These are phyloP conservation scores for Glaciozyma martinii DNA, from an alignment of 768 basidiomycete genomes.

Conservation along the genomic window DNA sequence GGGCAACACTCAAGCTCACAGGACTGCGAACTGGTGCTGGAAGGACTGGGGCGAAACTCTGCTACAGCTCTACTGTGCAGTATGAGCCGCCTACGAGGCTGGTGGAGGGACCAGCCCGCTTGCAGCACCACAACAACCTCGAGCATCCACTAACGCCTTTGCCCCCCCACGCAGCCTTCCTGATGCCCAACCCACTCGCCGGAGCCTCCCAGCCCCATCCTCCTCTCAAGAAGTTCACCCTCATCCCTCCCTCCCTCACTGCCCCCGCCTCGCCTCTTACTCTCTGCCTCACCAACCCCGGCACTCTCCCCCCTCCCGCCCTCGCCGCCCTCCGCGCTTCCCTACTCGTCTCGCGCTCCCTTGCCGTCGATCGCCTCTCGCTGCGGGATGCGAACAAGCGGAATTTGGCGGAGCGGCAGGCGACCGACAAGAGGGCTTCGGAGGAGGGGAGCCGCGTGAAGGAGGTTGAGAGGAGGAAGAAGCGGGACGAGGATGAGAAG, in stretches of 20 bases:
- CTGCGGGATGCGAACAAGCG: conserved; percentile 9
- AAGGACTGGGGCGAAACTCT: too few species aligned
- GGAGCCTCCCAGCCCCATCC: not conserved
- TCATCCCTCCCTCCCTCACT: not conserved
- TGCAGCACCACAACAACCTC: not conserved
- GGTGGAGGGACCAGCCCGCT: too few species aligned
- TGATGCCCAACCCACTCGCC: not conserved
- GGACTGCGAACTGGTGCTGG: too few species aligned
- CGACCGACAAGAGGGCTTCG: not conserved
- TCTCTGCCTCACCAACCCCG: not conserved
- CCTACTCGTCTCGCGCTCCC: conserved; percentile 9
- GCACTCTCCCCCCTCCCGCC: conserved; percentile 3
- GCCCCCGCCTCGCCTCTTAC: conserved; percentile 3
- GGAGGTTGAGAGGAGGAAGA: conserved; percentile 44
- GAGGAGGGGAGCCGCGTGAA: conserved; percentile 39
- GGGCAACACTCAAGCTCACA: too few species aligned
- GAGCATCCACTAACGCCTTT: not conserved
- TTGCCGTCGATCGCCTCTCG: conserved; percentile 3
- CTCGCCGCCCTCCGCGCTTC: conserved; percentile 14
- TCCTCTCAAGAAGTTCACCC: conserved; percentile 6
- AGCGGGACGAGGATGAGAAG: conserved; percentile 34
- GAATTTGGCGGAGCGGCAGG: conserved; percentile 1
- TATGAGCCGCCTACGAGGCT: too few species aligned
- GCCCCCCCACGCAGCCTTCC: too few species aligned
- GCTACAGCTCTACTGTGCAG: too few species aligned